A percentile compares a stretch with the other conserved stretches of the same genome.
Conservation (phyloP, 2,329 filamentous ascomycete species). For the Diplocarpon rosae region DNA sequence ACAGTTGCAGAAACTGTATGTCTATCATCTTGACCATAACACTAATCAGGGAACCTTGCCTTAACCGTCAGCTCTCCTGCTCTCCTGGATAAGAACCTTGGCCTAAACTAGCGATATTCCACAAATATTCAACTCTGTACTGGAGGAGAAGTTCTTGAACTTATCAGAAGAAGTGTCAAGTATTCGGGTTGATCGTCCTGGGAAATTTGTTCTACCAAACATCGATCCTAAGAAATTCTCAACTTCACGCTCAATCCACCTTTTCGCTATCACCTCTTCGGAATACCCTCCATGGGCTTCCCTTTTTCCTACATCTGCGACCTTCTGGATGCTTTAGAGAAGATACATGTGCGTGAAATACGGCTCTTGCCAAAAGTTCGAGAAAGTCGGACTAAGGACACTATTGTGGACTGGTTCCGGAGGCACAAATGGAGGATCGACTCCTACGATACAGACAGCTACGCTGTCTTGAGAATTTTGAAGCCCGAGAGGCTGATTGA, state of each 20-base stretch:
- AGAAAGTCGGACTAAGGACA: conserved; percentile 44
- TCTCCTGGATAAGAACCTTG: too few relatives aligned
- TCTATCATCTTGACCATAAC: too few relatives aligned
- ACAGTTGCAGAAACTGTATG: too few relatives aligned
- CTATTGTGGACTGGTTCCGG: conserved; percentile 57
- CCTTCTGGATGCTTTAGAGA: conserved; percentile 58
- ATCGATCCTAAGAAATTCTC: too few relatives aligned
- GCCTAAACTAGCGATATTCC: too few relatives aligned
- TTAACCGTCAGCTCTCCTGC: too few relatives aligned
- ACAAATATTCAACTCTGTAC: too few relatives aligned
- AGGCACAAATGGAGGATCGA: conserved; percentile 48
- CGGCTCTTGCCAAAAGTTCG: conserved; percentile 28
- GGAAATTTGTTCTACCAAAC: too few relatives aligned
- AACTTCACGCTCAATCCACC: background rate
- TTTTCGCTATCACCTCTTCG: background rate
- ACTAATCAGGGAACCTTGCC: too few relatives aligned
- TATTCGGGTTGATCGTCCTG: too few relatives aligned
- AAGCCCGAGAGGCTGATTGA: conserved; percentile 68
- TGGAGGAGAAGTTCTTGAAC: too few relatives aligned
- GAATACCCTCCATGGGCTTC: conserved; percentile 42
- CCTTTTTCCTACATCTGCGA: conserved; percentile 63
- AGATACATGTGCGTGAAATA: conserved; percentile 27
- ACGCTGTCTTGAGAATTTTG: conserved; percentile 63
- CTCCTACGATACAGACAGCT: conserved; percentile 41
- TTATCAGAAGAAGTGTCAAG: too few relatives aligned